Percentiles rank a stretch among this genome's conserved stretches.
Evolutionary conservation across 2,329 filamentous ascomycete species (phyloP).

Genomic region (Trichophyton simii): DNA sequence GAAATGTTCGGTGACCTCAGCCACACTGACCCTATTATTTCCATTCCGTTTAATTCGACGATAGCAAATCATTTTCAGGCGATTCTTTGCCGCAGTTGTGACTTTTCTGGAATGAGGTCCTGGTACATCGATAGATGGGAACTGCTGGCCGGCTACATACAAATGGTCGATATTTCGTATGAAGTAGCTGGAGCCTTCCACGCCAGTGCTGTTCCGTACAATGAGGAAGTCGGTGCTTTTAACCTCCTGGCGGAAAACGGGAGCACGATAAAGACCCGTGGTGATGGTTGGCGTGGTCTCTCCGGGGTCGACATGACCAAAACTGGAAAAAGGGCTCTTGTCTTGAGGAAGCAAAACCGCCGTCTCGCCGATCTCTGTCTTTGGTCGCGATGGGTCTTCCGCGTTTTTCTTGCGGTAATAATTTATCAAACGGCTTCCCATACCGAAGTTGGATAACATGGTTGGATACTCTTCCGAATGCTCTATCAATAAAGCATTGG

Average conservation of each 20-base stretch:
- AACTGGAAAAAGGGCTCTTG: conserved; percentile 88
- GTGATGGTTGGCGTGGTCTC: conserved; percentile 83
- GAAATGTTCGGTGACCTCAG: conserved; percentile 84
- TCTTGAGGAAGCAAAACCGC: conserved; percentile 83
- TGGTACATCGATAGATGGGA: conserved; percentile 83
- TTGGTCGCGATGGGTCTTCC: conserved; percentile 64
- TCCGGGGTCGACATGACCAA: conserved; percentile 82
- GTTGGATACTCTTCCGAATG: conserved; percentile 91
- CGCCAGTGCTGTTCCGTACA: conserved; percentile 65
- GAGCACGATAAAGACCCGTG: conserved; percentile 90
- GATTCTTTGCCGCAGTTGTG: conserved; percentile 91
- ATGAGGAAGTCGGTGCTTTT: conserved; percentile 76
- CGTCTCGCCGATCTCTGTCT: conserved; percentile 75
- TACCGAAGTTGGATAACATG: conserved; percentile 89
- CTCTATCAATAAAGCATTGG: conserved; percentile 75
- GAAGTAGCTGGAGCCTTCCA: conserved; percentile 66
- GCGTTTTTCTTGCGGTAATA: conserved; percentile 81
- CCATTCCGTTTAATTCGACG: conserved; percentile 70
- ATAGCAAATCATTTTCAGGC: conserved; percentile 90
- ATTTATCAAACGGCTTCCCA: conserved; percentile 92
- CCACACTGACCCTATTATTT: conserved; percentile 56
- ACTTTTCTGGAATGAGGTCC: conserved; percentile 89
- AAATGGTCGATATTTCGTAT: conserved; percentile 83
- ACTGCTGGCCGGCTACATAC: conserved; percentile 81
- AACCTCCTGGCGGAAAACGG: conserved; percentile 75